Evolutionary conservation across 2,329 filamentous ascomycete genomes (phyloP).

Genomic region (Xylaria digitata): DNA sequence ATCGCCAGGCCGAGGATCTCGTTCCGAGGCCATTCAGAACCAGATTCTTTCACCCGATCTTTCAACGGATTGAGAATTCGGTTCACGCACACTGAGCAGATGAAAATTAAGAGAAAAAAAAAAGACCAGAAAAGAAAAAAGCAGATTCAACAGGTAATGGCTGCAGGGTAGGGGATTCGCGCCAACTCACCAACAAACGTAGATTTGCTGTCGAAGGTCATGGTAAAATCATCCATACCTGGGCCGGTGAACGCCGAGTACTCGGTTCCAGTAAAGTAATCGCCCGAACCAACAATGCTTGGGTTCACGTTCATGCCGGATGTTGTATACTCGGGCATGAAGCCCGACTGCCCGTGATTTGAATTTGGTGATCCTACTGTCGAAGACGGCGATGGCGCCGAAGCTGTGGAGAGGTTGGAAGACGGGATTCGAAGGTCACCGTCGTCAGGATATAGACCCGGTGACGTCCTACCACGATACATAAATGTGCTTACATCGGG

Average conservation of each 20-base stretch:
- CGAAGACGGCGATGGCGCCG: slow-evolving; percentile 73
- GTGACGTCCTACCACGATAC: slow-evolving; percentile 61
- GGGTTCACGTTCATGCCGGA: slow-evolving; percentile 70
- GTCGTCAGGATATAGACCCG: slow-evolving; percentile 63
- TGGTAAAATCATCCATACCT: slow-evolving; percentile 62
- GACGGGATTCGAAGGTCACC: slow-evolving; percentile 62
- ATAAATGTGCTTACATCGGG: slow-evolving; percentile 58
- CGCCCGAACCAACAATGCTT: slow-evolving; percentile 69
- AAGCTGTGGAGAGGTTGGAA: slow-evolving; percentile 70
- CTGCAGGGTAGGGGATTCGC: slow-evolving; percentile 49
- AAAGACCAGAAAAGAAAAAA: not conserved
- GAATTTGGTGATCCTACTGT: slow-evolving; percentile 75
- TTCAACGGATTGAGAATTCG: not conserved
- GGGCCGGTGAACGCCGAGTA: slow-evolving; percentile 64
- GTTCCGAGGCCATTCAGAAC: slow-evolving; percentile 1
- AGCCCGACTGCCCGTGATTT: slow-evolving; percentile 66
- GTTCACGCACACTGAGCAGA: not conserved
- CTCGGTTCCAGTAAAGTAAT: slow-evolving; percentile 63
- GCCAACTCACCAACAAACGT: slow-evolving; percentile 68
- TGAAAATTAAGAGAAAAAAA: not conserved
- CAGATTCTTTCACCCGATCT: not conserved
- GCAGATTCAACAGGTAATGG: slow-evolving; percentile 5
- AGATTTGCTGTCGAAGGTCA: slow-evolving; percentile 62
- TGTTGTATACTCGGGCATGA: slow-evolving; percentile 67
- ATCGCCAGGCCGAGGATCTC: slow-evolving; percentile 17